phyloP scores from a whole-genome alignment of 768 basidiomycete genomes.

The Rickenella mellea region DNA sequence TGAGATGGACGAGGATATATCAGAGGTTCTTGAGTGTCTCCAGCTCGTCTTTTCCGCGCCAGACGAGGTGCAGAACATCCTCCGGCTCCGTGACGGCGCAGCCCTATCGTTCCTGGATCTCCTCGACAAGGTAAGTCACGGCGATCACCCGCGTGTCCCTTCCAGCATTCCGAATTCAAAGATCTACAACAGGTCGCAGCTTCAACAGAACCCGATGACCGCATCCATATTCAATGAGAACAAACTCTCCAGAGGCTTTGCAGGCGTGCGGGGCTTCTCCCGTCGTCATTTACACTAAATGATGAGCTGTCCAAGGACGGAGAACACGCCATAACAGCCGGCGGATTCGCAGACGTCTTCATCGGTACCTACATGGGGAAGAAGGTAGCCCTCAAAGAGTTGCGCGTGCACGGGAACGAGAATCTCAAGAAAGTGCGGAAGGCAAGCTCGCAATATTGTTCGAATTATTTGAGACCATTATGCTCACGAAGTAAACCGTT shows the following conservation, averaged over 20 bases:
- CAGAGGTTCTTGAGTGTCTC: no score
- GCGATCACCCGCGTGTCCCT: not conserved
- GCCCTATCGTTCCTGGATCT: not conserved
- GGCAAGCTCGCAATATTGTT: not conserved
- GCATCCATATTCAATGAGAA: not conserved
- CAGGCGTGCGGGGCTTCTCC: not conserved
- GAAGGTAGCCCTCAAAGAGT: not conserved
- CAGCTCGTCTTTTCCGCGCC: not conserved
- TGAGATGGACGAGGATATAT: no score
- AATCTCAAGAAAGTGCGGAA: not conserved
- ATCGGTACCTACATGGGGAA: not conserved
- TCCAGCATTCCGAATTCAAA: not conserved
- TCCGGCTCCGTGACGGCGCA: not conserved
- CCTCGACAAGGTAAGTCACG: not conserved
- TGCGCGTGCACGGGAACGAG: not conserved
- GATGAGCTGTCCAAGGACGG: not conserved
- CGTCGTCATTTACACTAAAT: not conserved
- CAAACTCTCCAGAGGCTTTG: not conserved
- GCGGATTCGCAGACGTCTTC: not conserved
- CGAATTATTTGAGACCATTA: not conserved
- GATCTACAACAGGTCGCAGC: not conserved
- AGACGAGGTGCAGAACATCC: not conserved
- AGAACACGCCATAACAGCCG: not conserved
- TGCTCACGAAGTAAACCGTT: not conserved
- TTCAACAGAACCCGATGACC: not conserved